Evolutionary conservation across 495 filamentous ascomycete genomes (phyloP), one percentile per base, ranked within the genome.

Genomic region (Filosporella fistucella): DNA sequence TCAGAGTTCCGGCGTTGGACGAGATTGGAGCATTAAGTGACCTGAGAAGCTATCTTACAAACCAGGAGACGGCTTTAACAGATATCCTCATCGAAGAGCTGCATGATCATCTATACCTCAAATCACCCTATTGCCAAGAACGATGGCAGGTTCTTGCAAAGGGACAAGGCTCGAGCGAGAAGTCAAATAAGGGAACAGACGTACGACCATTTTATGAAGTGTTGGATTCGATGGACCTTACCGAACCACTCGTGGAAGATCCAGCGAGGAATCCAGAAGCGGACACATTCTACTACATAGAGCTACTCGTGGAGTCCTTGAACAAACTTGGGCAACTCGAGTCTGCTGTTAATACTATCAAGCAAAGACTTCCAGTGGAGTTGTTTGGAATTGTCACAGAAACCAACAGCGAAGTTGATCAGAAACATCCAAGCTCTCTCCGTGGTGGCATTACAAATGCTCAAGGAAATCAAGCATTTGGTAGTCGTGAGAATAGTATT

Each of bases 11-110:
- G 3, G 93, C 95, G 52, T 77, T 97, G 61, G 93, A 96, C 41
- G 81, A 88, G 30, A 93, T 99, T 51, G 91, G 89, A 0, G 91
- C 90, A 20, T 66, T 99, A 51, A 80, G 81, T 28, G 93, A 97
- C 54, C 68, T 96, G 45, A 79, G 87, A 28, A 81, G 83, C 48
- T 96, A 96, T 58, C 82, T 99, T 51, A 81, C 80, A 39, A 96
- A 94, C 61, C 93, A 99, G 65, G 91, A 97, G 66, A 82, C 80
- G 2, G 80, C 87, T 4, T 68, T 99, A 46, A 91, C 89, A 49
- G 93, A 99, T 63, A 96, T 96, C 33, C 58, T 99, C 57, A 81
- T 96, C 37, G 93, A 99, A 65, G 93, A 99, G 63, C 70, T 99
- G 34, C 94, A 97, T 60, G 95, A 91, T 58, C 93, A 99, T 68